Conservation (phyloP, 768 basidiomycete genomes). For the Infundibulicybe gibba region DNA sequence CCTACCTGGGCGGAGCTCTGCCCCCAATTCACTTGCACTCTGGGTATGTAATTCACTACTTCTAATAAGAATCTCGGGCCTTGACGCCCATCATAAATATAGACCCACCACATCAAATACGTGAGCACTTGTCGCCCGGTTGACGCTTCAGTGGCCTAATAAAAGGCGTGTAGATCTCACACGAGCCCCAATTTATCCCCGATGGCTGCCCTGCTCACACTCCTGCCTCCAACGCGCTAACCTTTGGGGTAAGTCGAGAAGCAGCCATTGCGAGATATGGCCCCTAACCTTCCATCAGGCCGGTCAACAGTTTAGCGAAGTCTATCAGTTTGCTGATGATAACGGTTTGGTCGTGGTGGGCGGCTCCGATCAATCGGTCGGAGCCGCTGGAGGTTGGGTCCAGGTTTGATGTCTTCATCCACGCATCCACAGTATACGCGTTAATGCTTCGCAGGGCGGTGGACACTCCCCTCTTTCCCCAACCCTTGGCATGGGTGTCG, state of each 20-base stretch:
- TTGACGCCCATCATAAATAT: not conserved
- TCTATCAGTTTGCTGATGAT: constrained; percentile 33
- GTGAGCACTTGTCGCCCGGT: constrained; percentile 12
- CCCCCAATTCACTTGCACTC: constrained; percentile 32
- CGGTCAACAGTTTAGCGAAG: constrained; percentile 45
- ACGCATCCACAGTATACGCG: not conserved
- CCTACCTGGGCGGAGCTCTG: constrained; percentile 40
- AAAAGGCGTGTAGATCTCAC: constrained; percentile 24
- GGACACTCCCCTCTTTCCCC: constrained; percentile 40
- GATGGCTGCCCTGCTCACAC: constrained; percentile 20
- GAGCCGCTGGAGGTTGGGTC: constrained; percentile 45
- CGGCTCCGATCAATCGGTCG: constrained; percentile 34
- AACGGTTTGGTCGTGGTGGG: constrained; percentile 42
- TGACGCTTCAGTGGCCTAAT: not conserved
- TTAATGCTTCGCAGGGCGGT: constrained; percentile 19
- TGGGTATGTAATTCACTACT: constrained; percentile 14
- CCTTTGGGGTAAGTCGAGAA: not conserved
- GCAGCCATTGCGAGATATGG: constrained; percentile 8
- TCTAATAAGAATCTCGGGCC: not conserved
- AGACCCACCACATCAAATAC: constrained; percentile 39
- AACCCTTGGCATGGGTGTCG: constrained; percentile 43
- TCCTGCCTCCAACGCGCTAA: constrained; percentile 11
- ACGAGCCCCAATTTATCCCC: constrained; percentile 24
- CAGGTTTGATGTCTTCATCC: constrained; percentile 14
- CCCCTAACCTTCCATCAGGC: constrained; percentile 23